These are phyloP conservation scores for Ceratopteris richardii DNA, from an alignment of 75 land plant species.

Conservation along the genomic window DNA sequence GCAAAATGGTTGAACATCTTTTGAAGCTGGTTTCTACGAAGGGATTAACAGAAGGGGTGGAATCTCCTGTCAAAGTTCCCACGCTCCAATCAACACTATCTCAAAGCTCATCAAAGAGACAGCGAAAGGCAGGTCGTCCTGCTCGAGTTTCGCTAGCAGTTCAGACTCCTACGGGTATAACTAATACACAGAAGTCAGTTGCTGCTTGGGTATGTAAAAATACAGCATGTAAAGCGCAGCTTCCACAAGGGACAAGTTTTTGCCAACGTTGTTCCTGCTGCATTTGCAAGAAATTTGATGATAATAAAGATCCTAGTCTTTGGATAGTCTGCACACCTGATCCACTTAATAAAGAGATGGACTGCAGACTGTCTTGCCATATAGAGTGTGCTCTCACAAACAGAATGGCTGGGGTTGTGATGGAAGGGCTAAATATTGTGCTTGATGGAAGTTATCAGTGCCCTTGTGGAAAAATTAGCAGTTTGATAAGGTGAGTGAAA, in stretches of 20 bases:
- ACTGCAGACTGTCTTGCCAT: constrained; percentile 79
- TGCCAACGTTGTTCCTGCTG: constrained; percentile 91
- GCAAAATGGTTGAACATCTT: constrained; percentile 11
- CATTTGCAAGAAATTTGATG: constrained; percentile 78
- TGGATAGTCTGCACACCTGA: constrained; percentile 79
- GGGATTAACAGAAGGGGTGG: not conserved
- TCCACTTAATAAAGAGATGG: constrained; percentile 26
- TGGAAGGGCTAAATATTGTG: constrained; percentile 46
- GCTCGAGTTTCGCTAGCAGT: not conserved
- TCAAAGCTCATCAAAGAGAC: constrained; percentile 1
- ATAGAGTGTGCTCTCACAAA: constrained; percentile 70
- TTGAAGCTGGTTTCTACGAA: constrained; percentile 6
- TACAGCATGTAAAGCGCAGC: constrained; percentile 61
- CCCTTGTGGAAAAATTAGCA: constrained; percentile 74
- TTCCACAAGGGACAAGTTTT: constrained; percentile 55
- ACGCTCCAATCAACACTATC: not conserved
- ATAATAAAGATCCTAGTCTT: constrained; percentile 93
- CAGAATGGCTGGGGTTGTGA: constrained; percentile 53
- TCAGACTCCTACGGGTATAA: not conserved
- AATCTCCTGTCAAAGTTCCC: not conserved
- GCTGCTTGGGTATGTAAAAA: constrained; percentile 56
- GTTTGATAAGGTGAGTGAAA: constrained; percentile 51
- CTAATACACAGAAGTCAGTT: not conserved
- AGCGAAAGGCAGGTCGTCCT: constrained; percentile 4
- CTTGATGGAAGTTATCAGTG: constrained; percentile 86